Evolutionary conservation across 176 grass and related monocot species (phyloP), one percentile per base, ranked within the genome.

Genomic region (Oryza glaberrima): DNA sequence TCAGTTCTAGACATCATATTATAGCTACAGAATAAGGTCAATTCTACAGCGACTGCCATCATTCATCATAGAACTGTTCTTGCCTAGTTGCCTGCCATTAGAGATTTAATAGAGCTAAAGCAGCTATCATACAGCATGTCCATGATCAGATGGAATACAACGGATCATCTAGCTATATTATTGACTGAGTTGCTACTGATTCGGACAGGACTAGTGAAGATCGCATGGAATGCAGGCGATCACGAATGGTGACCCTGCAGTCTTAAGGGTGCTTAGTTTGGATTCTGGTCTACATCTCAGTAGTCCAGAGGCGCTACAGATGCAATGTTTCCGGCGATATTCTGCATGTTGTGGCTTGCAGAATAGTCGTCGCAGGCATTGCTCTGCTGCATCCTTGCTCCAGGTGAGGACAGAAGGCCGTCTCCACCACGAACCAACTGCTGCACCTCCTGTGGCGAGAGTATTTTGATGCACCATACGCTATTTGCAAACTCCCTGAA

Each of bases 391-490:
- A 83, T 84, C 86, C 77, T 77, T 40, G 46, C 64, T 80, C 80
- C 87, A 5, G 91, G 69, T 91, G 88, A 43, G 81, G 83, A 73
- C 28, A 90, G 79, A 81, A 94, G 85, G 72, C 58, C 34, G 8
- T 82, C 84, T 10, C 89, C 94, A 9, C 65, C 85, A 34, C 86
- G 88, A 58, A 90, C 89, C 94, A 91, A 89, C 86, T 94, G 89
- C 61, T 93, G 89, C 91, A 91, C 84, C 38, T 96, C 94, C 79
- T 90, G 86, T 4, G 84, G 86, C n/a, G 94, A 96, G 82, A 96
- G 86, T 85, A 96, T 96, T 84, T 91, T 96, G 78, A 96, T 90
- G 84, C 89, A 96, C 94, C 91, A 90, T 68, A 96, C 94, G 58
- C 87, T 96, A 88, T 90, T 96, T 78, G 93, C 94, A 81, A 96